Conservation (phyloP, 2,329 filamentous ascomycete genomes). For the Botrytis galanthina region DNA sequence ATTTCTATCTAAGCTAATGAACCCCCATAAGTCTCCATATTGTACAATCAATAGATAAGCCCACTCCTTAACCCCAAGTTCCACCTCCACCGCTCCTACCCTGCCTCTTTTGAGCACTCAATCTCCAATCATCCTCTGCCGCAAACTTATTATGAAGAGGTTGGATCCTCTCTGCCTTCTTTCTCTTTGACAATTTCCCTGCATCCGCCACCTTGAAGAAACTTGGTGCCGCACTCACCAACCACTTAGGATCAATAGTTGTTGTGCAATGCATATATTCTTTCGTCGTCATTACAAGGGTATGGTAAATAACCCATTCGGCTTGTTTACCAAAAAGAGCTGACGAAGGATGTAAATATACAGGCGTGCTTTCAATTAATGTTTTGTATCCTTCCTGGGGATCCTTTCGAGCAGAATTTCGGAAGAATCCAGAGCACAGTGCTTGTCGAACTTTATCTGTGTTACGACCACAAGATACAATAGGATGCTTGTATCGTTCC, state of each 20-base stretch:
- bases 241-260: constrained; percentile 87
- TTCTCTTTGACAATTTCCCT: constrained; percentile 74
- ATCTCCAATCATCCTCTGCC: constrained; percentile 90
- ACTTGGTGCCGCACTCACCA: constrained; percentile 94
- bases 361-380: constrained; percentile 88
- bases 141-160: constrained; percentile 92
- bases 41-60: neutral
- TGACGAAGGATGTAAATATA: constrained; percentile 89
- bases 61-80: constrained; percentile 71
- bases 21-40: neutral
- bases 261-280: constrained; percentile 98
- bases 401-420: constrained; percentile 91
- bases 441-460: constrained; percentile 86
- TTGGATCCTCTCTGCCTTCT: constrained; percentile 92
- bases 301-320: constrained; percentile 94
- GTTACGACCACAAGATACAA: constrained; percentile 82
- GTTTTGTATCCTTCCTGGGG: constrained; percentile 98
- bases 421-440: constrained; percentile 91
- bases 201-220: constrained; percentile 97
- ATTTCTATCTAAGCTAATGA: neutral
- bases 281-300: constrained; percentile 86
- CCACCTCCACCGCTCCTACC: constrained; percentile 85
- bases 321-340: constrained; percentile 93
- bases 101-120: constrained; percentile 81
- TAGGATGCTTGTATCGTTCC: constrained; percentile 79